phyloP scores from a whole-genome alignment of 2,329 filamentous ascomycete genomes.

The Bipolaris cookei region DNA sequence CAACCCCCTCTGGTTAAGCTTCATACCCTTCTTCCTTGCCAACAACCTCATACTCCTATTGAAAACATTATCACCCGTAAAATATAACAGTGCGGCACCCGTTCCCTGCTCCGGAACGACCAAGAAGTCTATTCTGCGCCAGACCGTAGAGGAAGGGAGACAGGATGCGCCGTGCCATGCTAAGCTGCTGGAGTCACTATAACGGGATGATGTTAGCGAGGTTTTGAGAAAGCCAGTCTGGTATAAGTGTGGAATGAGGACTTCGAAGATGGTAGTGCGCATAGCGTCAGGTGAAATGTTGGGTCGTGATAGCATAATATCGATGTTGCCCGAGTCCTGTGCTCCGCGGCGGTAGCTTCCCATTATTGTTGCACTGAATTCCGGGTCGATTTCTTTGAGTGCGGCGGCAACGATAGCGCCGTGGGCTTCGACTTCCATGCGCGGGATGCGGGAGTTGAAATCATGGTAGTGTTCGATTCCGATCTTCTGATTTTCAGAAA shows the following conservation, averaged over 20 bases:
- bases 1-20: conserved; percentile 82
- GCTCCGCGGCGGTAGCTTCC: conserved; percentile 87
- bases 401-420: conserved; percentile 67
- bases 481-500: conserved; percentile 73
- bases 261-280: conserved; percentile 65
- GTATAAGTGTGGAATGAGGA: conserved; percentile 68
- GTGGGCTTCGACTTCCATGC: conserved; percentile 74
- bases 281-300: conserved; percentile 63
- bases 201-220: conserved; percentile 66
- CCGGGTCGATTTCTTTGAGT: conserved; percentile 65
- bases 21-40: conserved; percentile 80
- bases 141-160: conserved; percentile 64
- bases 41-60: conserved; percentile 84
- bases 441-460: conserved; percentile 78
- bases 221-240: conserved; percentile 70
- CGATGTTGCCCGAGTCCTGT: conserved; percentile 77
- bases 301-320: conserved; percentile 78
- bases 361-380: conserved; percentile 74
- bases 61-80: conserved; percentile 94
- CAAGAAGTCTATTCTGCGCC: conserved; percentile 85
- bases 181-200: conserved; percentile 61
- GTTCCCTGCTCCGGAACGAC: conserved; percentile 80
- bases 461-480: conserved; percentile 83
- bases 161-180: conserved; percentile 91
- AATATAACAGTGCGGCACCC: conserved; percentile 89